These are phyloP conservation scores for Daedalea quercina DNA, from an alignment of 768 basidiomycete genomes.

Conservation along the genomic window DNA sequence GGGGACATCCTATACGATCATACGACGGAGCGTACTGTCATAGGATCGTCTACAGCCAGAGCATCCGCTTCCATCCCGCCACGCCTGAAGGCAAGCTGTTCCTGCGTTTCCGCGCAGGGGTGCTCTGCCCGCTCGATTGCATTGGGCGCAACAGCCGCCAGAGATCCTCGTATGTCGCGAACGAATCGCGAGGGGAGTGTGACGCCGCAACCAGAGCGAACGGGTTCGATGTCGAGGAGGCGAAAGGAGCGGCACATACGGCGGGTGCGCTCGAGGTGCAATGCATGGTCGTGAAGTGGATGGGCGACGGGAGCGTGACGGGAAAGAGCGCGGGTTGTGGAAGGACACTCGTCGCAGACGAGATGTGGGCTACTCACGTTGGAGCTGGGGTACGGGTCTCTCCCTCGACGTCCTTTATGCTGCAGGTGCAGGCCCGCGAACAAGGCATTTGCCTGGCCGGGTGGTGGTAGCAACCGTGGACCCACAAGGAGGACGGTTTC, in stretches of 20 bases:
- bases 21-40: background rate
- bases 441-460: too few relatives aligned
- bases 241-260: slow-evolving; percentile 9
- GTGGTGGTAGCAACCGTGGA: too few relatives aligned
- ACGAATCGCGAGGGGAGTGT: slow-evolving; percentile 14
- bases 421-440: background rate
- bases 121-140: slow-evolving; percentile 5
- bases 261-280: slow-evolving; percentile 5
- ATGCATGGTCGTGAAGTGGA: slow-evolving; percentile 12
- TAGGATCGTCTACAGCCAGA: slow-evolving; percentile 7
- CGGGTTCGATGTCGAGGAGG: slow-evolving; percentile 9
- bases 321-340: background rate
- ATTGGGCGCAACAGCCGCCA: slow-evolving; percentile 11
- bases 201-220: slow-evolving; percentile 12
- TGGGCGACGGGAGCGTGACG: background rate
- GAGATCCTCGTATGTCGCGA: slow-evolving; percentile 15
- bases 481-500: too few relatives aligned
- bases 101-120: slow-evolving; percentile 6
- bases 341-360: background rate
- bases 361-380: background rate
- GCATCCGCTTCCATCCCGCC: slow-evolving; percentile 14
- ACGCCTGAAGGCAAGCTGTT: slow-evolving; percentile 1
- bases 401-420: background rate
- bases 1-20: background rate
- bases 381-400: background rate